phyloP scores from a whole-genome alignment of 495 filamentous ascomycete species.

The Penicillium lagena region DNA sequence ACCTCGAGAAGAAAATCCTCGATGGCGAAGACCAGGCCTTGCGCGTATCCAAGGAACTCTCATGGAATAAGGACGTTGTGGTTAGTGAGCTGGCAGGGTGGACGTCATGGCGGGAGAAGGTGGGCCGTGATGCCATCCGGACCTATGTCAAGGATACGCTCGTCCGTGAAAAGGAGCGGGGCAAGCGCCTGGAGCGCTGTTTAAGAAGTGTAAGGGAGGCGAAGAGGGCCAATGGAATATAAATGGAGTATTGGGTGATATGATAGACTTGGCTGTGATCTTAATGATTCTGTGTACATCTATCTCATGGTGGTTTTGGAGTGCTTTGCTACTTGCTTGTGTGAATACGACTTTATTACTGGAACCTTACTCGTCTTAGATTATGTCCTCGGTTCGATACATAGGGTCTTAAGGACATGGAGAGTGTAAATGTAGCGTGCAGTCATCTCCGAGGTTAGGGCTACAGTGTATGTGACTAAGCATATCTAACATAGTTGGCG shows the following conservation, averaged over 20 bases:
- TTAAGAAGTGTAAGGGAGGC: slow-evolving; percentile 33
- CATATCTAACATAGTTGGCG: no score
- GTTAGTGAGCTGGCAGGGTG: slow-evolving; percentile 88
- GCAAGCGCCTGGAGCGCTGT: slow-evolving; percentile 71
- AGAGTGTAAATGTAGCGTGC: no score
- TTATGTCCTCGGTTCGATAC: no score
- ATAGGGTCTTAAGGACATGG: no score
- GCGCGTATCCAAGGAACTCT: slow-evolving; percentile 65
- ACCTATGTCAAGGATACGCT: slow-evolving; percentile 73
- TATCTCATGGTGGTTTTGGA: no score
- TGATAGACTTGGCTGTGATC: background rate
- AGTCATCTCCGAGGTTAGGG: no score
- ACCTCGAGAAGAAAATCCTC: slow-evolving; percentile 67
- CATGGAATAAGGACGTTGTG: slow-evolving; percentile 90
- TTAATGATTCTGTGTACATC: no score
- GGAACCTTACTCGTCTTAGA: no score
- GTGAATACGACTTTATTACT: no score
- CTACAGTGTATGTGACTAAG: no score
- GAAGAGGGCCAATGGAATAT: slow-evolving; percentile 1
- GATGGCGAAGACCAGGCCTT: slow-evolving; percentile 58
- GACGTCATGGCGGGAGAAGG: slow-evolving; percentile 77
- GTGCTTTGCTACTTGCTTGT: no score
- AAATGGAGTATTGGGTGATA: background rate
- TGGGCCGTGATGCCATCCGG: slow-evolving; percentile 66
- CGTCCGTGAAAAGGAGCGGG: slow-evolving; percentile 66